These are phyloP conservation scores for Metarhizium anisopliae DNA, from an alignment of 2,329 filamentous ascomycete species.

Conservation along the genomic window DNA sequence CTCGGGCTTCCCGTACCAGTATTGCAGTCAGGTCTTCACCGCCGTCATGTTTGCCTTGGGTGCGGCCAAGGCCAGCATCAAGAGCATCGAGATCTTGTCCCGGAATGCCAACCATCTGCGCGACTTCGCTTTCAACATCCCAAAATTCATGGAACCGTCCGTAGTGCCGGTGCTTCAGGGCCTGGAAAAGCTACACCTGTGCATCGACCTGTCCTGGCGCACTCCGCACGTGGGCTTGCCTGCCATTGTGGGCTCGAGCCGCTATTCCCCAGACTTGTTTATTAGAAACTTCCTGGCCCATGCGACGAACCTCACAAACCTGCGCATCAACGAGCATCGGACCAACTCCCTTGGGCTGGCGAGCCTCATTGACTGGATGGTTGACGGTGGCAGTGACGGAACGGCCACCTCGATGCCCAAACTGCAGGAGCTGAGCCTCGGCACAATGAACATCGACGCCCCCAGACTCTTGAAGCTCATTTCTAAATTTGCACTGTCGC, in stretches of 20 bases:
- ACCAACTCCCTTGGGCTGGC: neutral
- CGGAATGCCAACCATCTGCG: slow-evolving; percentile 21
- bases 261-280: slow-evolving; percentile 6
- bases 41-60: slow-evolving; percentile 34
- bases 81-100: slow-evolving; percentile 39
- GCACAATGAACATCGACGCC: slow-evolving; percentile 22
- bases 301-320: slow-evolving; percentile 33
- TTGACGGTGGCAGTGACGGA: neutral
- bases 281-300: slow-evolving; percentile 17
- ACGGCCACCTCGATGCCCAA: slow-evolving; percentile 21
- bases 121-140: slow-evolving; percentile 37
- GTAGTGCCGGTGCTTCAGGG: slow-evolving; percentile 32
- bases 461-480: slow-evolving; percentile 24
- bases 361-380: slow-evolving; percentile 10
- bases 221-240: neutral
- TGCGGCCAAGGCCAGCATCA: slow-evolving; percentile 25
- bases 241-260: neutral
- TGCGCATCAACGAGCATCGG: slow-evolving; percentile 20
- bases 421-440: slow-evolving; percentile 35
- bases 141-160: slow-evolving; percentile 24
- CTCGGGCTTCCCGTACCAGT: slow-evolving; percentile 8
- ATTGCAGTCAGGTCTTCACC: slow-evolving; percentile 27
- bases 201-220: slow-evolving; percentile 14
- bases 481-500: slow-evolving; percentile 32
- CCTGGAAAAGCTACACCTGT: slow-evolving; percentile 34